phyloP scores from a whole-genome alignment of 2,329 filamentous ascomycete genomes.

The Aspergillus sp. region DNA sequence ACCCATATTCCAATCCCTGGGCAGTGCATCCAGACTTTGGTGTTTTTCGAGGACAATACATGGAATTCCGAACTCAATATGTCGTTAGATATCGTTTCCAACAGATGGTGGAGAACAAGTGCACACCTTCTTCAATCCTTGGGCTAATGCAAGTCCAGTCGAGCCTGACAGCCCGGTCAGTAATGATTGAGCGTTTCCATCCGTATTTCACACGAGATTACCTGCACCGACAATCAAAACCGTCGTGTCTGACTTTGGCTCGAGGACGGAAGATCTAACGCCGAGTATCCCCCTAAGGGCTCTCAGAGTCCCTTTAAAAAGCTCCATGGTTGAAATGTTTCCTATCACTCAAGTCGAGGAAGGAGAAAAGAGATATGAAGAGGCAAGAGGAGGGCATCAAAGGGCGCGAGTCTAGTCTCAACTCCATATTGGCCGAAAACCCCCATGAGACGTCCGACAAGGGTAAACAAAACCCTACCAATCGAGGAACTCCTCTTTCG shows the following conservation, averaged over 20 bases:
- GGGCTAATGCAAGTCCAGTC: slow-evolving; percentile 42
- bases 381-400: background rate
- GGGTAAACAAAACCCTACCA: background rate
- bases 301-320: background rate
- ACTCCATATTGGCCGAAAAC: background rate
- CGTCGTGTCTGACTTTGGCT: slow-evolving; percentile 1
- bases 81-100: background rate
- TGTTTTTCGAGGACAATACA: slow-evolving; percentile 28
- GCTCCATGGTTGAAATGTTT: background rate
- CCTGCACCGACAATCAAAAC: slow-evolving; percentile 21
- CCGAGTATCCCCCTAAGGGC: background rate
- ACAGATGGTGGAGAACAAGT: background rate
- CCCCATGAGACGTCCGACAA: background rate
- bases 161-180: slow-evolving; percentile 28
- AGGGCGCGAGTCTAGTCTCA: background rate
- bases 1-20: slow-evolving; percentile 35
- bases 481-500: background rate
- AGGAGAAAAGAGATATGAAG: background rate
- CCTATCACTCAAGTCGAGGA: background rate
- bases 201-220: background rate
- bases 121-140: slow-evolving; percentile 41
- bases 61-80: slow-evolving; percentile 21
- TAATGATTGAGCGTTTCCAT: background rate
- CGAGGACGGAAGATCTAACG: background rate
- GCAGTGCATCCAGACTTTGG: slow-evolving; percentile 16